Evolutionary conservation across 73 alveolate genomes (phyloP).

Genomic region (Paramecium tetraurelia): DNA sequence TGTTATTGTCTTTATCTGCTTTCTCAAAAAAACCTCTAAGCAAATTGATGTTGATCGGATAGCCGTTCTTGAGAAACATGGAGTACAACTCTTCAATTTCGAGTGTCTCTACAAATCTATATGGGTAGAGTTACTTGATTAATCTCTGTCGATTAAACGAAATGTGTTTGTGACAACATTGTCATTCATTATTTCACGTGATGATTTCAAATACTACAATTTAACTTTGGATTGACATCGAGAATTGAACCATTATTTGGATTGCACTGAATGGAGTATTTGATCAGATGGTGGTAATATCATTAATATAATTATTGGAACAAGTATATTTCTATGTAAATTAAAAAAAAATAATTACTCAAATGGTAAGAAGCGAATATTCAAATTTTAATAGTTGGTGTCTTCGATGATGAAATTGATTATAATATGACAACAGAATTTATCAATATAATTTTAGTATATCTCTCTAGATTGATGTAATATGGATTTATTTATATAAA

Average conservation of each 20-base stretch:
- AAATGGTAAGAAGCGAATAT: neutral
- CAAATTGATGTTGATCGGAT: neutral
- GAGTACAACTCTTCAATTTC: conserved; percentile 11
- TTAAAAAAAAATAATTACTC: neutral
- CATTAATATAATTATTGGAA: neutral
- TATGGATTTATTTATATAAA: neutral
- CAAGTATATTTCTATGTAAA: neutral
- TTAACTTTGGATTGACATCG: conserved; percentile 1
- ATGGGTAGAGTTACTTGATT: neutral
- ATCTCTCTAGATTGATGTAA: neutral
- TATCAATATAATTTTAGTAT: neutral
- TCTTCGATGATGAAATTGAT: neutral
- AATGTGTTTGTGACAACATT: neutral
- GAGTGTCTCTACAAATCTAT: neutral
- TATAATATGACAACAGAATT: neutral
- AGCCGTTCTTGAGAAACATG: conserved; percentile 38
- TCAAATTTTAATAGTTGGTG: neutral
- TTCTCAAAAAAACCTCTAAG: neutral
- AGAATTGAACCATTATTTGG: neutral
- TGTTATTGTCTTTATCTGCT: conserved; percentile 46
- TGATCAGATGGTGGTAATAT: neutral
- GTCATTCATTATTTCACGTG: neutral
- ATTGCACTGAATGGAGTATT: neutral
- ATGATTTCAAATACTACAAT: neutral
- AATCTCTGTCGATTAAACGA: neutral